These are phyloP conservation scores for Clitoria ternatea DNA, from an alignment of 306 rosid genomes.

Conservation along the genomic window DNA sequence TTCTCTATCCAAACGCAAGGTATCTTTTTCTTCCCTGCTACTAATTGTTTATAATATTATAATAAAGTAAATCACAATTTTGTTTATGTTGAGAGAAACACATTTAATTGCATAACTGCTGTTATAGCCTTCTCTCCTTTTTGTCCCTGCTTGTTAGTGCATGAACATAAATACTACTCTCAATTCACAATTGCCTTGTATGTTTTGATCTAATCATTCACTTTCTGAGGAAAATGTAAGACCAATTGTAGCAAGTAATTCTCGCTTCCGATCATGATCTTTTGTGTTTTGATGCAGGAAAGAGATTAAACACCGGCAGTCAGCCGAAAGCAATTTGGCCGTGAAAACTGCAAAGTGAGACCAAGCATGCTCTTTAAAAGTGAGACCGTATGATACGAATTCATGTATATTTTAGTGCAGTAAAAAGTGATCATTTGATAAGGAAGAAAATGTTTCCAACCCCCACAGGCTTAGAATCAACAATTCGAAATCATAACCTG, in stretches of 20 bases:
- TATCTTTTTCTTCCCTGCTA: neutral
- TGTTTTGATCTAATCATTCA: neutral
- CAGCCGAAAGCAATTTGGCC: conserved; percentile 36
- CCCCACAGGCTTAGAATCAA: conserved; percentile 10
- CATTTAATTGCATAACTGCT: neutral
- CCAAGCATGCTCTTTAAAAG: conserved; percentile 26
- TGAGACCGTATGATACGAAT: neutral
- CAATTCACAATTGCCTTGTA: neutral
- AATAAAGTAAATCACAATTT: conserved; percentile 1
- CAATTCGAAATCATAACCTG: conserved; percentile 1
- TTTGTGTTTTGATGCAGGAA: conserved; percentile 47
- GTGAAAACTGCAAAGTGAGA: conserved; percentile 40
- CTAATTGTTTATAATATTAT: neutral
- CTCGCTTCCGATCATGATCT: neutral
- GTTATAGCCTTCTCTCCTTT: neutral
- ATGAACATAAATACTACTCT: neutral
- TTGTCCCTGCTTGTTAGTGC: neutral
- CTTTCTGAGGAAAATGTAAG: neutral
- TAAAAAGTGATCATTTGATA: conserved; percentile 18
- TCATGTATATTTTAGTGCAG: conserved; percentile 34
- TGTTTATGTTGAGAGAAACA: neutral
- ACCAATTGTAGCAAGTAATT: neutral
- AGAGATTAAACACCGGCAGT: conserved; percentile 47
- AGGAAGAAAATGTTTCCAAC: conserved; percentile 24
- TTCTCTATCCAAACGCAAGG: no score